Conservation (phyloP, 495 filamentous ascomycete genomes). For the Talaromyces borbonicus region DNA sequence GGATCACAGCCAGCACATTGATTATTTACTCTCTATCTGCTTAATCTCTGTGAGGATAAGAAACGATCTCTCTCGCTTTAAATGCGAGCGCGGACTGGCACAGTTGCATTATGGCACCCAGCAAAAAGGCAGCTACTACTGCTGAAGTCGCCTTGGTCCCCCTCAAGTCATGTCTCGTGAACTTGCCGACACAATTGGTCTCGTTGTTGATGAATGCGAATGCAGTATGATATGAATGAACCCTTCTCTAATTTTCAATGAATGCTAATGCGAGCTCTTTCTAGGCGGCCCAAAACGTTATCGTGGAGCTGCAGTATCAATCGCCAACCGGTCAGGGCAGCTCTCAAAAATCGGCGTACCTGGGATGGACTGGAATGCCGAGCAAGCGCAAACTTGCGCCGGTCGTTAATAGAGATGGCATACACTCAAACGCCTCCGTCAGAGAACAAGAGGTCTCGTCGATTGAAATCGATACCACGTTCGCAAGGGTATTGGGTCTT, state of each 20-base stretch:
- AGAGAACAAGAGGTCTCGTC: conserved; percentile 63
- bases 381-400: conserved; percentile 72
- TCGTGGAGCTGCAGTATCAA: conserved; percentile 75
- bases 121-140: conserved; percentile 55
- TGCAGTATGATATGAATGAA: conserved; percentile 70
- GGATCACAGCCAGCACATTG: background rate
- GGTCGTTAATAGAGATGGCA: conserved; percentile 62
- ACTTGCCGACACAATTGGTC: conserved; percentile 78
- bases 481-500: conserved; percentile 73
- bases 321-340: conserved; percentile 28
- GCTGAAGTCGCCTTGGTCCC: conserved; percentile 73
- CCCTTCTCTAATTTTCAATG: no score
- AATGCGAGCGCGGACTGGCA: background rate
- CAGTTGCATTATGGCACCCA: conserved; percentile 42
- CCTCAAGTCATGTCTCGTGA: conserved; percentile 89
- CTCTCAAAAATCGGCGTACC: conserved; percentile 59
- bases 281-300: conserved; percentile 85
- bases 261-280: no score
- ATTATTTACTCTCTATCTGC: background rate
- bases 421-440: conserved; percentile 44
- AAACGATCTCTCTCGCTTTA: background rate
- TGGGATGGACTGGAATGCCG: conserved; percentile 96
- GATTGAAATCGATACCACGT: conserved; percentile 84
- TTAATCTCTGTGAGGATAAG: background rate
- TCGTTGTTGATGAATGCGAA: conserved; percentile 77